Evolutionary conservation across 768 basidiomycete genomes (phyloP), one percentile per base, ranked within the genome.

Genomic region (Ephemerocybe angulata): DNA sequence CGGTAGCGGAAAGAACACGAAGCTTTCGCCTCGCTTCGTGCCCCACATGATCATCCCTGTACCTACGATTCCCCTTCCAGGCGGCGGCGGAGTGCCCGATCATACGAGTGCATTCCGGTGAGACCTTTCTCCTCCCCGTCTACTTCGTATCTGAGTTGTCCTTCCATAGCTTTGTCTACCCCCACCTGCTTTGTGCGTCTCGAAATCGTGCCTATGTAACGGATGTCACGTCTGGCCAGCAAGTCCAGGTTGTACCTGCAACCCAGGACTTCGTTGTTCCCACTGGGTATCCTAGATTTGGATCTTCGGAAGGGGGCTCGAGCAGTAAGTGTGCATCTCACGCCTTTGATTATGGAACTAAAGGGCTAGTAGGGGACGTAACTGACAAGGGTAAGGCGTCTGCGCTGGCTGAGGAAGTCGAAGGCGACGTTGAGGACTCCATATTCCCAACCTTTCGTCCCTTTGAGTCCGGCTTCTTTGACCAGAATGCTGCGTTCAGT

Each of bases 181-280:
- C 88, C 1, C 80, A 76, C 11, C 70, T 92, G 6, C 68, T 87
- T 2, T 79, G 82, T 2, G 77, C 78, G 0, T 72, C 76, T 1
- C 27, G 57, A 15, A 63, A 69, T 15, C 67, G 66, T 30, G 82
- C 82, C 0, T 87, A 77, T 57, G 54, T 90, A 2, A 90, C 81
- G 78, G 81, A 92, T 60, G 71, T 90, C 24, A 74, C 75, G 2
- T 76, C 79, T 0, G 81, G 78, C 0, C 58, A 67, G 21, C 59
- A 83, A 15, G 63, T 80, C 1, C 79, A 85, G 63, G 75, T 73
- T 5, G 73, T 88, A 30, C 56, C 70, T 3, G 66, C 72, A 28
- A 73, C 74, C 2, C 76, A 80, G 55, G 51, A 49, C 2, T 37
- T 54, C 22, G 31, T 42, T 40, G 38, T 35, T 7, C 47, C 24